Evolutionary conservation across 208 protist species (phyloP), one percentile per base, ranked within the genome.

Genomic region (Wallacemonas rigidus): DNA sequence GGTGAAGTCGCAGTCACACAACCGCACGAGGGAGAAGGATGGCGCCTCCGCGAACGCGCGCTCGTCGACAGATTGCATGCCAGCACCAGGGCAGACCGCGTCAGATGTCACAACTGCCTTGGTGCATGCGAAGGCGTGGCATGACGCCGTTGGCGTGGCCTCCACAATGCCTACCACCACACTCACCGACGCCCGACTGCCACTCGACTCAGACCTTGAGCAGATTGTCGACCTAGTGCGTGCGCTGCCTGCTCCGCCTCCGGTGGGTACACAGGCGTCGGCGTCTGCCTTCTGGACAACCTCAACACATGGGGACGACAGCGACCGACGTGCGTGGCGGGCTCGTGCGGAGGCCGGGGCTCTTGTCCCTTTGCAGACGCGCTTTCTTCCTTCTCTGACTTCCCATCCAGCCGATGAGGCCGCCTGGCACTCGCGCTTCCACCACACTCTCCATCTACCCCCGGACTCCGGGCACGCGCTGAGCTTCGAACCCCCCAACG

Each of bases 371-470:
- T 26, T 26, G 26, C 26, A 26, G 26, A 26, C 26, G 26, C 26
- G 26, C 26, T 26, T 26, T 26, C 26, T 26, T 26, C 26, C 26
- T 26, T 26, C 26, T 26, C 26, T 26, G 26, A 50, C 45, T 55
- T 8, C 4, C 53, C 9, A 57, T 17, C 11, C 53, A 8, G 62
- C 17, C 38, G 48, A 67, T 4, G 44, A 67, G 12, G 60, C 69
- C 68, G 67, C 72, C 3, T 58, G 58, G 17, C 38, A 83, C 2
- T 79, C 75, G 2, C 67, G 72, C 38, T 86, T 91, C 50, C 74
- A 81, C 48, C 77, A 88, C 62, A 85, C 76, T 15, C 74, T 92
- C 26, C 71, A 83, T 51, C 43, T 82, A 47, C 82, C 87, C 3
- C 82, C 84, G 11, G 76, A 73, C 4, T 71, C 81, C 58, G 86